Percentiles rank a stretch among this genome's conserved stretches.
phyloP scores from a whole-genome alignment of 2,329 filamentous ascomycete genomes.

The Diaporthe sp. region DNA sequence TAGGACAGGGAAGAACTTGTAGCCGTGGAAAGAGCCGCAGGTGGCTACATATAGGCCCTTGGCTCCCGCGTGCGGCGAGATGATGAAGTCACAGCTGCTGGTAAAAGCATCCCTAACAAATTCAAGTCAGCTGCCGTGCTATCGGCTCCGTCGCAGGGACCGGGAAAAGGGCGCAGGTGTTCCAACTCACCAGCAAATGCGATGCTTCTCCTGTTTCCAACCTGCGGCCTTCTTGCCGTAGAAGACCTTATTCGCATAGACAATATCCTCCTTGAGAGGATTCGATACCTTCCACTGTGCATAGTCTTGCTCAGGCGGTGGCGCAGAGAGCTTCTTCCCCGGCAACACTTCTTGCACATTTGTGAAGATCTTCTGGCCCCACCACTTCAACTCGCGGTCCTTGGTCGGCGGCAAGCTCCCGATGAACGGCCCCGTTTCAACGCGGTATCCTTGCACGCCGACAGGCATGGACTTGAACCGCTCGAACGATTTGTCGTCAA shows the following conservation, averaged over 20 bases:
- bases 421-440: conserved; percentile 57
- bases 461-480: conserved; percentile 61
- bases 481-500: conserved; percentile 58
- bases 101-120: conserved; percentile 73
- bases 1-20: conserved; percentile 74
- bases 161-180: no score
- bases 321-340: conserved; percentile 65
- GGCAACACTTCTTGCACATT: conserved; percentile 64
- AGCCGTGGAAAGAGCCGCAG: conserved; percentile 74
- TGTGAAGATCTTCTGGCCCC: conserved; percentile 69
- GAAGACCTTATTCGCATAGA: conserved; percentile 65
- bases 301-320: conserved; percentile 66
- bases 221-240: conserved; percentile 65
- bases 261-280: conserved; percentile 67
- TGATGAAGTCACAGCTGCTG: conserved; percentile 69
- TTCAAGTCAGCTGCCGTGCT: neutral
- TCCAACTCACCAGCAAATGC: conserved; percentile 71
- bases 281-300: conserved; percentile 70
- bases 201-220: conserved; percentile 70
- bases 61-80: conserved; percentile 64
- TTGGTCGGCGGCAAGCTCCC: conserved; percentile 66
- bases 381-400: conserved; percentile 66
- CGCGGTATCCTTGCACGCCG: conserved; percentile 53
- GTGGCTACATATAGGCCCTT: conserved; percentile 70
- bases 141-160: neutral